Evolutionary conservation across 2,329 filamentous ascomycete species (phyloP), one percentile per base, ranked within the genome.

Genomic region (Aspergillus japonicus): DNA sequence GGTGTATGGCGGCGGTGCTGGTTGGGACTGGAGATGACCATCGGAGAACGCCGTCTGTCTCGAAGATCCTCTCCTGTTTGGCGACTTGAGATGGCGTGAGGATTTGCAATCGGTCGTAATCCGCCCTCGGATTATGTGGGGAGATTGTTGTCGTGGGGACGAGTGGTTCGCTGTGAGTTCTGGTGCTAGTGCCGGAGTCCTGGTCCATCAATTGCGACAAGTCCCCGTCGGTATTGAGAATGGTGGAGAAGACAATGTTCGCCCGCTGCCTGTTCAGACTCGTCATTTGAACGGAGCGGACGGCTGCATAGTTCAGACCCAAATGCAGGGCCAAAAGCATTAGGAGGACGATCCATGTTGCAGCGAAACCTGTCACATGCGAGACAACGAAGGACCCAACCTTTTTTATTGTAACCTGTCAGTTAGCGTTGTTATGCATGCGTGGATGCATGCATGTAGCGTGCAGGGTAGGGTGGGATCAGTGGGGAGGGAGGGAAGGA

Each of bases 241-340:
- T 72, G 56, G 84, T 79, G 47, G 85, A 83, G 67, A 93, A 88
- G 1, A 96, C 81, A 21, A 97, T 86, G 51, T 89, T 91, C 1
- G 92, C 90, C 39, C 95, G 85, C 75, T 98, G 93, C 23, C 91
- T 84, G 76, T 96, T 98, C 39, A 98, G 81, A 6, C 86, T 91
- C 44, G 85, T 85, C 88, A 98, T 91, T 71, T 87, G 87, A 16
- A 99, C 93, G 52, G 89, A 84, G 62, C 89, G 84, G 5, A 99
- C 94, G 47, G 92, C 95, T 35, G 86, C 82, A 74, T 96, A 94
- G 75, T 98, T 98, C 68, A 90, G 92, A 71, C 83, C 85, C 6
- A 98, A 83, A 75, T 98, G 95, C 6, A 90, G 79, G 12, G 85
- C 80, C 16, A 97, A 83, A 21, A 98, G 83, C 2, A 85, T 63